Evolutionary conservation across 2,329 filamentous ascomycete species (phyloP), one percentile per base, ranked within the genome.

Genomic region (Sclerotinia nivalis): DNA sequence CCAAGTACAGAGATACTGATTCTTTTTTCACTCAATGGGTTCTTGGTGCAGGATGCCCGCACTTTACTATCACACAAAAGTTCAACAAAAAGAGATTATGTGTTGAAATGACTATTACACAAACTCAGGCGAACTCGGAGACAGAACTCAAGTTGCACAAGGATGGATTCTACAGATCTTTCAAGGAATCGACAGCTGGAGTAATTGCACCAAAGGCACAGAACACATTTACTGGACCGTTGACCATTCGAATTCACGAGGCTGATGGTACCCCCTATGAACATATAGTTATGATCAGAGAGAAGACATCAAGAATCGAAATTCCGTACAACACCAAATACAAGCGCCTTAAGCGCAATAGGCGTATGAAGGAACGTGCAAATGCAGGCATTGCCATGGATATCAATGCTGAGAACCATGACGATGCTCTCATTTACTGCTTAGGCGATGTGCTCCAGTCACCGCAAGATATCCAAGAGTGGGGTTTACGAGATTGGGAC

Each of bases 291-390:
- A 93, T 97, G 76, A 97, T 99, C 78, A 93, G 93, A 71, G 93
- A 97, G 74, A 90, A 91, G 40, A 87, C 88, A 20, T 92, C 91
- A 2, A 93, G 91, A 78, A 92, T 98, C 71, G 94, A 97, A 72
- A 97, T 99, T 71, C 94, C 95, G 0, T 99, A 99, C 81, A 98
- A 98, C 76, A 99, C 96, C 0, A 99, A 99, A 79, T 99, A 99
- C 82, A 99, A 98, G 82, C 90, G 96, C 12, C 85, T 99, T 3
- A 99, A 99, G 83, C 86, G 94, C 60, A 97, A 92, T 71, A 88
- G 91, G 58, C 85, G 92, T 45, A 89, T 95, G 78, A 93, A 93
- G 78, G 93, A 97, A 79, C 89, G 92, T 71, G 88, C 87, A 31
- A 86, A 86, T 52, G 88, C 86, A 64, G 88, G 84, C 34, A 86